Evolutionary conservation across 1,284 basidiomycete genomes (phyloP).

Genomic region (Trichosporon coremiiforme): DNA sequence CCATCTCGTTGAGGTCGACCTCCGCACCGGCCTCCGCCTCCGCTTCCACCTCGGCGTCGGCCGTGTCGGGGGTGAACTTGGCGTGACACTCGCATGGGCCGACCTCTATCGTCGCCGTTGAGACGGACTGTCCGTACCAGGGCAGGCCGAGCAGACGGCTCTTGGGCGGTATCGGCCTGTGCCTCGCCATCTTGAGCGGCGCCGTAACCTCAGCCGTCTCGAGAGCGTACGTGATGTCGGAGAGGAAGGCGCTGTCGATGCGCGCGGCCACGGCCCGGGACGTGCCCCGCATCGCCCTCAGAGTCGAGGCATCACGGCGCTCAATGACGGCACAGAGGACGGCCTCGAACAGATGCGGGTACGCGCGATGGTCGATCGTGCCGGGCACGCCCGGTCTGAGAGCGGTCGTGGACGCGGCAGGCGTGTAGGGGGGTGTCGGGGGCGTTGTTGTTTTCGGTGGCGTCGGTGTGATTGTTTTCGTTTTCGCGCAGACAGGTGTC

Average conservation of each 20-base stretch:
- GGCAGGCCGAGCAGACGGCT: neutral
- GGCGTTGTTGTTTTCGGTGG: neutral
- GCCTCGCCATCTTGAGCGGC: neutral
- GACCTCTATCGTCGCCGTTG: slow-evolving; percentile 4
- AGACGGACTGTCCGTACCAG: neutral
- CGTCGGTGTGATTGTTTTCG: neutral
- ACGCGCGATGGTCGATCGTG: slow-evolving; percentile 5
- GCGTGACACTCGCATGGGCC: slow-evolving; percentile 6
- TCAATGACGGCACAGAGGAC: neutral
- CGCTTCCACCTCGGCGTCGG: neutral
- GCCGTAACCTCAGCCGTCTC: neutral
- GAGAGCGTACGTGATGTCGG: neutral
- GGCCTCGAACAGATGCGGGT: slow-evolving; percentile 12
- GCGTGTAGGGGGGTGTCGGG: neutral
- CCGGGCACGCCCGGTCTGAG: neutral
- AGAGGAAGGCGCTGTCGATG: neutral
- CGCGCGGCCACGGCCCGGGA: neutral
- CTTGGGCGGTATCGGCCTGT: neutral
- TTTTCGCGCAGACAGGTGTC: neutral
- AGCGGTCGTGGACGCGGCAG: neutral
- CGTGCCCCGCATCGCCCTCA: neutral
- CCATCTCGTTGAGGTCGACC: neutral
- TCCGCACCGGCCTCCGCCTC: neutral
- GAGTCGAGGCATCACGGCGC: neutral
- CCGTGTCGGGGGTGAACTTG: neutral